Conservation (phyloP, 208 protist genomes). For the Trypanosomatidae sp. region DNA sequence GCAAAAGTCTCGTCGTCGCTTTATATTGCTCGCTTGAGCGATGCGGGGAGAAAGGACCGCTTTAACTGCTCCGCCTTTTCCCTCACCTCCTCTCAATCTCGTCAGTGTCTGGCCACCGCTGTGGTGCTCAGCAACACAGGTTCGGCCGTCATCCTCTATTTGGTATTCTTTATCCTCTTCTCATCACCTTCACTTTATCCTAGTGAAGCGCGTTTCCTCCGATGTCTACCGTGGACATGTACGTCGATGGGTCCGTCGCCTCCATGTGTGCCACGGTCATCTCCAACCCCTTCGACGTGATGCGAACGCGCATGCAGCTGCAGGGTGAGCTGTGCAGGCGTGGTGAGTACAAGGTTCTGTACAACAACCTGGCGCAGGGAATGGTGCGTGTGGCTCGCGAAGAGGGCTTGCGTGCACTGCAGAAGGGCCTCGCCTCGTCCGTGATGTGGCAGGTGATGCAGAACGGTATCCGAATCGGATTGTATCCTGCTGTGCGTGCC, state of each 20-base stretch:
- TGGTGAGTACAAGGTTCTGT: conserved; percentile 50
- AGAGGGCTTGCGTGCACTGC: conserved; percentile 53
- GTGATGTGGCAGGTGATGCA: conserved; percentile 59
- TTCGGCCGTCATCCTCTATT: neutral
- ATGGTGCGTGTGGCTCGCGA: conserved; percentile 40
- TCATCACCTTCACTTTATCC: conserved; percentile 1
- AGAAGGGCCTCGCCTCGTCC: conserved; percentile 50
- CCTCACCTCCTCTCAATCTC: neutral
- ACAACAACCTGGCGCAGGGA: conserved; percentile 51
- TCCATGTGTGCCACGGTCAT: conserved; percentile 46
- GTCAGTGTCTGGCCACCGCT: no score
- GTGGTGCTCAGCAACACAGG: neutral
- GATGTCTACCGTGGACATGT: conserved; percentile 51
- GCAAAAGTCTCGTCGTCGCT: neutral
- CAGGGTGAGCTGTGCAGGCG: conserved; percentile 54
- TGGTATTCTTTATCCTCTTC: neutral
- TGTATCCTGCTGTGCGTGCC: conserved; percentile 45
- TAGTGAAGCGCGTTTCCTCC: neutral
- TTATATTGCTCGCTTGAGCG: neutral
- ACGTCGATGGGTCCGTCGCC: conserved; percentile 50
- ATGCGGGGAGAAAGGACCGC: neutral
- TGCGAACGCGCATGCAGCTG: conserved; percentile 72
- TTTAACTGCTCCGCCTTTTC: neutral
- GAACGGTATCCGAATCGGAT: conserved; percentile 66
- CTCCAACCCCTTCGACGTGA: conserved; percentile 78